These are phyloP conservation scores for Melampsora larici-populina DNA, from an alignment of 1,284 basidiomycete species.

Conservation along the genomic window DNA sequence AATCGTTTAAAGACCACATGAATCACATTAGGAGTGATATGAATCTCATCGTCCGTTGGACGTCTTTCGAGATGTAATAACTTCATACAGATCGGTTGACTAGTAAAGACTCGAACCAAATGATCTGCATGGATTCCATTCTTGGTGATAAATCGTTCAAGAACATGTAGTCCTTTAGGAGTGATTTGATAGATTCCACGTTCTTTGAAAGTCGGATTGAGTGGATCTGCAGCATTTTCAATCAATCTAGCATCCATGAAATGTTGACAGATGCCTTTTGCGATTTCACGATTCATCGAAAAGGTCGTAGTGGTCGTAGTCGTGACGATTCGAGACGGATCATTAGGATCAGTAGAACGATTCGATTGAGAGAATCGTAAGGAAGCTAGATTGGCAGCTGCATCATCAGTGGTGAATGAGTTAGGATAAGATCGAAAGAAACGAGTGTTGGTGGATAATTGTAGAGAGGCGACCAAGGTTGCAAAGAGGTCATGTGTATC, in stretches of 20 bases:
- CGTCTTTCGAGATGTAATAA: slow-evolving; percentile 92
- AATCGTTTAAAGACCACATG: slow-evolving; percentile 94
- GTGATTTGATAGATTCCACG: slow-evolving; percentile 93
- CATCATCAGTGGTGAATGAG: slow-evolving; percentile 95
- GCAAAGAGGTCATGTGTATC: slow-evolving; percentile 98
- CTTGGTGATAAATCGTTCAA: slow-evolving; percentile 98
- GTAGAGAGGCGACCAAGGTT: slow-evolving; percentile 88
- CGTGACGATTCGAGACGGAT: slow-evolving; percentile 92
- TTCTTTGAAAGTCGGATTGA: slow-evolving; percentile 88
- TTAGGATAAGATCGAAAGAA: slow-evolving; percentile 93
- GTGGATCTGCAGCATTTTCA: slow-evolving; percentile 88
- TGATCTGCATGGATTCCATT: slow-evolving; percentile 96
- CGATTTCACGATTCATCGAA: slow-evolving; percentile 99
- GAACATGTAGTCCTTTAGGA: slow-evolving; percentile 94
- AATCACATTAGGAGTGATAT: slow-evolving; percentile 87
- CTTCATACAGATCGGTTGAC: slow-evolving; percentile 97
- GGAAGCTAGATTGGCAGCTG: slow-evolving; percentile 84
- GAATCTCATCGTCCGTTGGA: slow-evolving; percentile 90
- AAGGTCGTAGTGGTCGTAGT: slow-evolving; percentile 99
- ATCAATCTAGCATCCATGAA: slow-evolving; percentile 98
- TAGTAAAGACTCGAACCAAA: slow-evolving; percentile 80
- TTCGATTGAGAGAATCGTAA: slow-evolving; percentile 99
- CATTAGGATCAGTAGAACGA: slow-evolving; percentile 93
- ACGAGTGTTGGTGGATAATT: slow-evolving; percentile 82
- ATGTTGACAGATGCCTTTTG: slow-evolving; percentile 97